A percentile compares a stretch with the other conserved stretches of the same genome.
These are phyloP conservation scores for Prototheca wickerhamii DNA, from an alignment of 163 green algal species.

Conservation along the genomic window DNA sequence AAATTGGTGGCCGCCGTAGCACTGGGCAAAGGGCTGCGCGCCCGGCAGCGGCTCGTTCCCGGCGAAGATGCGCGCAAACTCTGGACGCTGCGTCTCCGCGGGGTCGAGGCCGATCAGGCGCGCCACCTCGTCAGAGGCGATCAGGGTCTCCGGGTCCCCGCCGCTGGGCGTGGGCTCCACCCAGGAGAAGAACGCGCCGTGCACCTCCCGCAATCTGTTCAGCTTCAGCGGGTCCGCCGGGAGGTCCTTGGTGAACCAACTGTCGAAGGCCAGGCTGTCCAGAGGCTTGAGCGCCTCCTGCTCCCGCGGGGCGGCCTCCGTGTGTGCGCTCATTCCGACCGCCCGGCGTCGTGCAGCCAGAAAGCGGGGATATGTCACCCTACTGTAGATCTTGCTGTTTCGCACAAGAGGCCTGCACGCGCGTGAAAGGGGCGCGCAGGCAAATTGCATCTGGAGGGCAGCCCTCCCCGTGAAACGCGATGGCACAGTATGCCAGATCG, in stretches of 20 bases:
- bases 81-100: conserved; percentile 45
- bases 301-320: background rate
- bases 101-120: conserved; percentile 56
- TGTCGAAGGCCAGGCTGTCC: conserved; percentile 56
- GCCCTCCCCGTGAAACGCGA: too few relatives aligned
- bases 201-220: conserved; percentile 55
- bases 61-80: conserved; percentile 68
- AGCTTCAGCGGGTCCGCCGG: conserved; percentile 50
- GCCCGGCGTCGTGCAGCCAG: background rate
- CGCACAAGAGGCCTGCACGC: too few relatives aligned
- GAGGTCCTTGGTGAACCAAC: conserved; percentile 63
- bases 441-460: too few relatives aligned
- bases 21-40: conserved; percentile 37
- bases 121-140: conserved; percentile 30
- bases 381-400: background rate
- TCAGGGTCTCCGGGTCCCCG: conserved; percentile 29
- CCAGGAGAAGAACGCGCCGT: conserved; percentile 30
- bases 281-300: conserved; percentile 1
- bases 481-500: too few relatives aligned
- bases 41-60: conserved; percentile 53
- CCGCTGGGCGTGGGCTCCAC: conserved; percentile 47
- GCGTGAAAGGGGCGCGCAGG: too few relatives aligned
- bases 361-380: background rate
- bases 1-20: conserved; percentile 75
- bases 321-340: background rate